Conservation (phyloP, 192 early-diverging fungal genomes). For the Gonapodya prolifera region DNA sequence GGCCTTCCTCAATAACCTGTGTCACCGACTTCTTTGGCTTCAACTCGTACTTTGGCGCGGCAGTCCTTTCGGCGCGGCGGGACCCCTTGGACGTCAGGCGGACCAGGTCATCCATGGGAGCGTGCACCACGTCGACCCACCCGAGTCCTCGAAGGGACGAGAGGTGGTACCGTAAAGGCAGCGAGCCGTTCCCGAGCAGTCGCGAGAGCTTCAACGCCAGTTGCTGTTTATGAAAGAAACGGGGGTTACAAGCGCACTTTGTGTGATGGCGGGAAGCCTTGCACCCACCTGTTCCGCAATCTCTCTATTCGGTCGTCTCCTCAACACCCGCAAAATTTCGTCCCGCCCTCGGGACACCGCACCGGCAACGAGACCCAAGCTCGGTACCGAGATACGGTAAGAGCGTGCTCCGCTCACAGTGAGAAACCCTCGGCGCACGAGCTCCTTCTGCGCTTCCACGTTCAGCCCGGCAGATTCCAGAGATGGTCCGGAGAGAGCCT, state of each 20-base stretch:
- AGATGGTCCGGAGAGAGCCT: background rate
- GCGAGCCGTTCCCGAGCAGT: background rate
- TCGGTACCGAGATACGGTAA: background rate
- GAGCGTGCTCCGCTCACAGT: background rate
- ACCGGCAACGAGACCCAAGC: background rate
- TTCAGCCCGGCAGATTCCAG: background rate
- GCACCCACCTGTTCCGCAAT: background rate
- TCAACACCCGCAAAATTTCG: background rate
- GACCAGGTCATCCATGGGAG: background rate
- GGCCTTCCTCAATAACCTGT: background rate
- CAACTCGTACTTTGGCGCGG: background rate
- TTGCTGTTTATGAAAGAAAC: background rate
- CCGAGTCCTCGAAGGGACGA: background rate
- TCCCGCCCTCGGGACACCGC: background rate
- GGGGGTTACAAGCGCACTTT: background rate
- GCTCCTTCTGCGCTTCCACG: background rate
- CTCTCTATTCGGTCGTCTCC: background rate
- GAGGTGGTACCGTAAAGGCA: background rate
- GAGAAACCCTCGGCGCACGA: background rate
- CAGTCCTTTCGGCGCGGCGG: background rate
- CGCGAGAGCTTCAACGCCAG: background rate
- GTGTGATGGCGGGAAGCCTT: background rate
- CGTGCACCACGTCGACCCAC: background rate
- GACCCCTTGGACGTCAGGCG: background rate
- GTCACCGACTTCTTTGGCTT: background rate